phyloP scores from a whole-genome alignment of 1,284 basidiomycete genomes.

The Tilletia walkeri region DNA sequence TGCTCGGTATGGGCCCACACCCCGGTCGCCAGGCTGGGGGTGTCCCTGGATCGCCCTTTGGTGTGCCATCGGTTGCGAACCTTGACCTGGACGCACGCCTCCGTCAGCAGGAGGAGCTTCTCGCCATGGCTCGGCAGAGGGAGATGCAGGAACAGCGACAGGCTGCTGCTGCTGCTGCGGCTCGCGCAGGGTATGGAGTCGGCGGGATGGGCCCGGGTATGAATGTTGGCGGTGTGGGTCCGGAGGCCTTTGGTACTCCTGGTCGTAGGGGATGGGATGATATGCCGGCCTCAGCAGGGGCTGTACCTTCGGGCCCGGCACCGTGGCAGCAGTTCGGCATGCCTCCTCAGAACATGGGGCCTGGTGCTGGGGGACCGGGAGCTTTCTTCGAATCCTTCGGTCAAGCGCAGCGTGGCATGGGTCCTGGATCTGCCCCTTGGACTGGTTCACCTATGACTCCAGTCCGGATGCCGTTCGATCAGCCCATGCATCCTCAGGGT shows the following conservation, averaged over 20 bases:
- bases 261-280: neutral
- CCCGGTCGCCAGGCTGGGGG: neutral
- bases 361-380: neutral
- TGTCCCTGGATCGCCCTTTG: slow-evolving; percentile 30
- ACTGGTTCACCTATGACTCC: slow-evolving; percentile 3
- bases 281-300: slow-evolving; percentile 1
- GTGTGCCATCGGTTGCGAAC: slow-evolving; percentile 23
- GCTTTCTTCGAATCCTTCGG: slow-evolving; percentile 10
- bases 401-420: neutral
- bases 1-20: slow-evolving; percentile 17
- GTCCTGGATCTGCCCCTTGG: neutral
- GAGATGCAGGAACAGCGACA: slow-evolving; percentile 42
- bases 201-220: slow-evolving; percentile 25
- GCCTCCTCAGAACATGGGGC: neutral
- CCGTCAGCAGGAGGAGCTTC: slow-evolving; percentile 38
- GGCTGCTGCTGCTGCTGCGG: slow-evolving; percentile 30
- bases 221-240: slow-evolving; percentile 26
- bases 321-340: slow-evolving; percentile 12
- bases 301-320: neutral
- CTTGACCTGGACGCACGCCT: slow-evolving; percentile 24
- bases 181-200: slow-evolving; percentile 18
- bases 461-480: slow-evolving; percentile 3
- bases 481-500: neutral
- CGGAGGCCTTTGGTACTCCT: slow-evolving; percentile 28
- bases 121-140: slow-evolving; percentile 36